Conservation (phyloP, 2,329 filamentous ascomycete genomes). For the Knufia petricola region DNA sequence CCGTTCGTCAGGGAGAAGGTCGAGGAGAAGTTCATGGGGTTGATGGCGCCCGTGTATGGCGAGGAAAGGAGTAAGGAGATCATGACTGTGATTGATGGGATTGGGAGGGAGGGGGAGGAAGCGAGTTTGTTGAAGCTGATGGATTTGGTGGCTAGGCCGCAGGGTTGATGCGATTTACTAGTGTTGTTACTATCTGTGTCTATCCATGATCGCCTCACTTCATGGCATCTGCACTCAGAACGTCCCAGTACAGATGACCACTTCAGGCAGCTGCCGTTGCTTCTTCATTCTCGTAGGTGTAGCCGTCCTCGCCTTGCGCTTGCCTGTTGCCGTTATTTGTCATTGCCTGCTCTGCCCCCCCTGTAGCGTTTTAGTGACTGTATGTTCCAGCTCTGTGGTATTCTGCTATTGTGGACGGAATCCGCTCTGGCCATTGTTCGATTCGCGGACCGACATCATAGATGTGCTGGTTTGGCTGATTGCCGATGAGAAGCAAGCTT, state of each 20-base stretch:
- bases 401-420: no score
- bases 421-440: no score
- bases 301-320: no score
- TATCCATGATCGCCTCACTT: background rate
- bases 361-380: no score
- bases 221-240: background rate
- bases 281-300: no score
- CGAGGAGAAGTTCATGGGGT: slow-evolving; percentile 18
- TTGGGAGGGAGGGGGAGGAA: slow-evolving; percentile 11
- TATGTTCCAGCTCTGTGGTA: no score
- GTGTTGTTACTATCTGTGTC: background rate
- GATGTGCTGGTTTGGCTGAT: background rate
- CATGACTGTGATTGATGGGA: slow-evolving; percentile 21
- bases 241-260: background rate
- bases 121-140: slow-evolving; percentile 13
- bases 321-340: no score
- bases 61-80: slow-evolving; percentile 10
- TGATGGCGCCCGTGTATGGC: slow-evolving; percentile 15
- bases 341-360: no score
- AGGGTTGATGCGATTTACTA: background rate
- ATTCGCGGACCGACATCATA: no score
- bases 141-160: slow-evolving; percentile 10
- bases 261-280: no score
- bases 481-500: no score
- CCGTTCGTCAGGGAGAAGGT: slow-evolving; percentile 19